phyloP scores from a whole-genome alignment of 192 early-diverging fungal genomes.

The Geranomyces michiganensis region DNA sequence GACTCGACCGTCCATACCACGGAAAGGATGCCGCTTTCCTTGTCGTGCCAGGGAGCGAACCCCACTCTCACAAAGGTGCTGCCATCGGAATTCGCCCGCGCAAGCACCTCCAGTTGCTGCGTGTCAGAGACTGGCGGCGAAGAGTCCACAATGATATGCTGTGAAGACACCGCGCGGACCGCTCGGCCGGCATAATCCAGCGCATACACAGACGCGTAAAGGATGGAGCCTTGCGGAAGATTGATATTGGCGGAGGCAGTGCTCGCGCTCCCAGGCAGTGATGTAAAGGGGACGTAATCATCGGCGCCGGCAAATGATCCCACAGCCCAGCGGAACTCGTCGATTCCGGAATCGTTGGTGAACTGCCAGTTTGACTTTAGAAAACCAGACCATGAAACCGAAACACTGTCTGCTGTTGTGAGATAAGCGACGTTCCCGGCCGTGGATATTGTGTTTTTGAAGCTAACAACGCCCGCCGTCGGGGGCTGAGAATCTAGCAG shows the following conservation, averaged over 20 bases:
- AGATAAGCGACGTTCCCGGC: too few relatives aligned
- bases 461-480: not conserved
- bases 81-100: not conserved
- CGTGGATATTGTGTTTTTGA: not conserved
- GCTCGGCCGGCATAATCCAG: not conserved
- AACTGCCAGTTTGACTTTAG: not conserved
- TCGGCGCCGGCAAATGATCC: conserved; percentile 2
- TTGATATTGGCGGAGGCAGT: too few relatives aligned
- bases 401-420: not conserved
- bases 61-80: not conserved
- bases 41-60: not conserved
- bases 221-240: not conserved
- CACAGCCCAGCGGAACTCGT: conserved; percentile 3
- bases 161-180: not conserved
- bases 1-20: conserved; percentile 4
- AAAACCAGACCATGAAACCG: conserved; percentile 6
- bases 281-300: not conserved
- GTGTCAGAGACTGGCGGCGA: not conserved
- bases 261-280: too few relatives aligned
- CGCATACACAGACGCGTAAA: conserved; percentile 2
- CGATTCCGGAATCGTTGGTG: not conserved
- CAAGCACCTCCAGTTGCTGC: not conserved
- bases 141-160: not conserved
- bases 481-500: not conserved
- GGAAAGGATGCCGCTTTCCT: conserved; percentile 1